Percentiles rank a stretch among this genome's conserved stretches.
These are phyloP conservation scores for Aspergillus bombycis DNA, from an alignment of 2,329 filamentous ascomycete species.

Conservation along the genomic window DNA sequence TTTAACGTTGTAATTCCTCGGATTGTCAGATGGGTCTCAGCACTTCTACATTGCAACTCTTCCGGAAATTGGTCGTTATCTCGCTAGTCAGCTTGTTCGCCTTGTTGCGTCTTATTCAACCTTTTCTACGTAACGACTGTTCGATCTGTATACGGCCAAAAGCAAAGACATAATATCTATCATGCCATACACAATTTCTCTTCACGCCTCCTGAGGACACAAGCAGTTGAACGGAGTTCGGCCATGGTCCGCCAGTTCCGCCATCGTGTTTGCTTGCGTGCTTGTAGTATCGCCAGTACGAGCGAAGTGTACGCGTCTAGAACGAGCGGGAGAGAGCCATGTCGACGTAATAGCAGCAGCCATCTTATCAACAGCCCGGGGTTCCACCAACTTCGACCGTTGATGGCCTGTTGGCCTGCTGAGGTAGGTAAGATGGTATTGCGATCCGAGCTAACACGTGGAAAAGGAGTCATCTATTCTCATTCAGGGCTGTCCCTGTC, in stretches of 20 bases:
- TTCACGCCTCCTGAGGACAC: constrained; percentile 12
- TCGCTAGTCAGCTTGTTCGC: constrained; percentile 46
- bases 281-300: constrained; percentile 27
- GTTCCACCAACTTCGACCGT: neutral
- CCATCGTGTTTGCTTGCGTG: constrained; percentile 23
- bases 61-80: constrained; percentile 42
- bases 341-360: neutral
- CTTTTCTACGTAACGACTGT: constrained; percentile 46
- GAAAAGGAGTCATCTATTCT: neutral
- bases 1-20: constrained; percentile 50
- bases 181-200: constrained; percentile 18
- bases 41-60: constrained; percentile 42
- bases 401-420: neutral
- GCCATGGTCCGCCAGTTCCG: constrained; percentile 22
- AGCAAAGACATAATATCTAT: constrained; percentile 23
- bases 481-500: neutral
- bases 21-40: constrained; percentile 47
- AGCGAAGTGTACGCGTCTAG: constrained; percentile 2
- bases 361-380: neutral
- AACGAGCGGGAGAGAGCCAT: neutral
- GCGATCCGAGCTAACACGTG: neutral
- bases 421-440: neutral
- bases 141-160: constrained; percentile 42
- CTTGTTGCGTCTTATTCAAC: constrained; percentile 40
- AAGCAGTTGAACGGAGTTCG: constrained; percentile 21